A percentile compares a stretch with the other conserved stretches of the same genome.
These are phyloP conservation scores for Candida silvicultrix DNA, from an alignment of 805 yeast species.

Conservation along the genomic window DNA sequence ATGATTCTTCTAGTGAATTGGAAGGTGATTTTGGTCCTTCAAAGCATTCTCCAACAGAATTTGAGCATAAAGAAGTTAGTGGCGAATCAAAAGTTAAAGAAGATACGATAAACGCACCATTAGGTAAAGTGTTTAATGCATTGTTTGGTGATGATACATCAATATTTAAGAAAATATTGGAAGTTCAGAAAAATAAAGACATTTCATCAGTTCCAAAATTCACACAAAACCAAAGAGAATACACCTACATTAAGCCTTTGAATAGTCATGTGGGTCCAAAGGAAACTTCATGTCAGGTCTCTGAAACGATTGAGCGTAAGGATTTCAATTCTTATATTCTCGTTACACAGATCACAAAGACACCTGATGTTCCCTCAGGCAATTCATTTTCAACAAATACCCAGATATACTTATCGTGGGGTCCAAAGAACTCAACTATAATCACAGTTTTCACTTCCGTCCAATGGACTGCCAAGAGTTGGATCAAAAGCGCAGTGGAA, in stretches of 20 bases:
- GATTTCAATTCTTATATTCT: slow-evolving; percentile 42
- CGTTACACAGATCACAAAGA: slow-evolving; percentile 51
- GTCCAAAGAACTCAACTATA: slow-evolving; percentile 44
- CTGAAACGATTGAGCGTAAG: slow-evolving; percentile 48
- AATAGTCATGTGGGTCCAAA: slow-evolving; percentile 70
- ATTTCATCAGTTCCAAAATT: slow-evolving; percentile 43
- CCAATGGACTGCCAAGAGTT: slow-evolving; percentile 70
- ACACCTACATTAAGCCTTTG: slow-evolving; percentile 57
- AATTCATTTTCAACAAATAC: slow-evolving; percentile 59
- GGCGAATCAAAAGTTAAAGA: slow-evolving; percentile 53
- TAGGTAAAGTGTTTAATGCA: slow-evolving; percentile 54
- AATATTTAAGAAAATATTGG: slow-evolving; percentile 37
- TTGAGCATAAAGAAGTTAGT: slow-evolving; percentile 34
- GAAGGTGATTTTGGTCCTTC: slow-evolving; percentile 29
- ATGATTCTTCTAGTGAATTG: slow-evolving; percentile 2
- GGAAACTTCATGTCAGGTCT: slow-evolving; percentile 60
- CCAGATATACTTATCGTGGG: slow-evolving; percentile 57
- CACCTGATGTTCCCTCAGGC: slow-evolving; percentile 86
- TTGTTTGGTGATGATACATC: slow-evolving; percentile 56
- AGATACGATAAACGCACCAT: slow-evolving; percentile 50
- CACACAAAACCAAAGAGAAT: slow-evolving; percentile 29
- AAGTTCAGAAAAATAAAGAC: slow-evolving; percentile 59
- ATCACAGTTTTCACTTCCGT: slow-evolving; percentile 47
- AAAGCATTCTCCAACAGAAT: slow-evolving; percentile 42
- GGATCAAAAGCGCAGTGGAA: slow-evolving; percentile 75